Evolutionary conservation across 225 moss, liverwort and hornwort genomes (phyloP), one percentile per base, ranked within the genome.

Genomic region (Physcomitrium patens): DNA sequence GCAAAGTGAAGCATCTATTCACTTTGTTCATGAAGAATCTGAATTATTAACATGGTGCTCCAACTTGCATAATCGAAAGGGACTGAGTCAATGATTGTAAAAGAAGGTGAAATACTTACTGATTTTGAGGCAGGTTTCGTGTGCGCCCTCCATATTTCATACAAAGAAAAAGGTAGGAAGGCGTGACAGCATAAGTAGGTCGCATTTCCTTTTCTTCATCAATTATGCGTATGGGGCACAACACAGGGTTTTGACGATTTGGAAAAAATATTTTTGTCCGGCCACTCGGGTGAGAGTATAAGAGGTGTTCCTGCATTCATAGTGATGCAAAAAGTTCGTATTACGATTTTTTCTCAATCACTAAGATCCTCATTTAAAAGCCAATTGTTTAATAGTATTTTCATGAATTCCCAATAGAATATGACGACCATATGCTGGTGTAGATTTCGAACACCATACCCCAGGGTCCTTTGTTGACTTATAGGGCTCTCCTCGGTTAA

Each of bases 131-230:
- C 70, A 92, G 74, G 69, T 95, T 92, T 74, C 94, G 87, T 44
- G 94, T 95, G 80, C 94, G 86, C 52, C 94, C 94, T 85, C 94
- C 94, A 75, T 95, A 95, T 68, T 95, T 95, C 28, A 92, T 95
- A 78, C 94, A 92, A 65, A 95, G 83, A 50, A 92, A 95, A 61
- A 95, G 89, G 78, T 91, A 95, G 58, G 94, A 83, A 27, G 94
- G 94, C 53, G 92, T 89, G 78, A 82, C 87, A 50, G 89, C 79
- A 74, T 91, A 92, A 48, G 79, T 82, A 45, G 94, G 94, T 77
- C 94, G 87, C 94, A 94, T 94, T 67, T 85, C 84, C 49, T 68
- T 89, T 58, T 94, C 94, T 69, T 94, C 94, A 52, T 91, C 91
- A 59, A 94, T 76, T 61, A 94, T 92, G 55, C 86, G 87, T 63